A percentile compares a stretch with the other conserved stretches of the same genome.
These are phyloP conservation scores for Dendrobium chrysotoxum DNA, from an alignment of 106 monocot species.

Conservation along the genomic window DNA sequence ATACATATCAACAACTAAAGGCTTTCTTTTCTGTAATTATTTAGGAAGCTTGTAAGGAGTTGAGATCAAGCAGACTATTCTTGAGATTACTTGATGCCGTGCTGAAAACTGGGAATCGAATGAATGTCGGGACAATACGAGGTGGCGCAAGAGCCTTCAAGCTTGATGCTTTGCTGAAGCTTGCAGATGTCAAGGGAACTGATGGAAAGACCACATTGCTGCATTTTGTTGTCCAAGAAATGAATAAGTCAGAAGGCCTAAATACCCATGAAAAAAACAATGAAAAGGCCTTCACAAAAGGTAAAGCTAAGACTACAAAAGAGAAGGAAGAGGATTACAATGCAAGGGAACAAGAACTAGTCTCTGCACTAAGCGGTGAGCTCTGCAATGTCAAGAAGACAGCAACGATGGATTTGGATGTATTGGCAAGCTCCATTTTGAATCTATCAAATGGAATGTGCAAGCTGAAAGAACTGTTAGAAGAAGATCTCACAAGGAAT, in stretches of 20 bases:
- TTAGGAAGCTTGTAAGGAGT: slow-evolving; percentile 93
- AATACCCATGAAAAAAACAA: slow-evolving; percentile 12
- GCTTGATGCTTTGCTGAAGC: slow-evolving; percentile 83
- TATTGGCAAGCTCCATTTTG: slow-evolving; percentile 43
- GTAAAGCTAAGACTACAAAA: slow-evolving; percentile 9
- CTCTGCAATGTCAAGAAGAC: slow-evolving; percentile 79
- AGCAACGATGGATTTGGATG: slow-evolving; percentile 70
- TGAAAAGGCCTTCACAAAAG: background rate
- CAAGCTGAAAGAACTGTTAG: slow-evolving; percentile 37
- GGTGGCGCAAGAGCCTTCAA: slow-evolving; percentile 97
- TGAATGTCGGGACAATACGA: slow-evolving; percentile 84
- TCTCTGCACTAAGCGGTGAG: slow-evolving; percentile 59
- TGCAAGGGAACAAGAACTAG: slow-evolving; percentile 44
- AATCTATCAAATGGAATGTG: slow-evolving; percentile 52
- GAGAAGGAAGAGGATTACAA: slow-evolving; percentile 34
- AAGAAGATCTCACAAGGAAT: slow-evolving; percentile 16
- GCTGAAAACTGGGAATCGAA: slow-evolving; percentile 80
- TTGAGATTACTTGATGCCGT: slow-evolving; percentile 84
- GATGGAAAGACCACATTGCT: slow-evolving; percentile 94
- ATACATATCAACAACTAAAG: background rate
- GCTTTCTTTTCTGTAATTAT: background rate
- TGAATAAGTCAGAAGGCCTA: slow-evolving; percentile 44
- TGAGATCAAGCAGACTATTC: slow-evolving; percentile 81
- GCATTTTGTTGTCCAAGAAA: slow-evolving; percentile 92
- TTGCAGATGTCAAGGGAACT: slow-evolving; percentile 79